A percentile compares a stretch with the other conserved stretches of the same genome.
phyloP scores from a whole-genome alignment of 805 yeast species.

The Schizosaccharomyces osmophilus region DNA sequence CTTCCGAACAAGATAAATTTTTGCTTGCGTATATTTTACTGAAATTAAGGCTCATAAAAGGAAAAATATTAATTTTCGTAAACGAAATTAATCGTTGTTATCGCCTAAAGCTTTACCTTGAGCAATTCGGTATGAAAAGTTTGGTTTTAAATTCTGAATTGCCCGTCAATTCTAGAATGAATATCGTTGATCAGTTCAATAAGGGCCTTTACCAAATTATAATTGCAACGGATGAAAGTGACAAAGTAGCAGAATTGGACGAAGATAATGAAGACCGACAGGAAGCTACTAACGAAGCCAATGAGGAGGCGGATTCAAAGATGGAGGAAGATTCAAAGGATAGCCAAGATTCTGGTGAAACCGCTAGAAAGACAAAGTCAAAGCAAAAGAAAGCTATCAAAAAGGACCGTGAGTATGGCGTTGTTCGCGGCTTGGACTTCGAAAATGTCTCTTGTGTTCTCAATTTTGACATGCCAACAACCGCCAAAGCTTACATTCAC shows the following conservation, averaged over 20 bases:
- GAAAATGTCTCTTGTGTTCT: slow-evolving; percentile 87
- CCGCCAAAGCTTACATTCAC: slow-evolving; percentile 74
- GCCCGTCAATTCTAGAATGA: slow-evolving; percentile 78
- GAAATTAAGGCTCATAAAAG: slow-evolving; percentile 67
- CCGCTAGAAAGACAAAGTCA: slow-evolving; percentile 5
- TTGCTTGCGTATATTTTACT: slow-evolving; percentile 73
- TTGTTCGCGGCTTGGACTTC: slow-evolving; percentile 91
- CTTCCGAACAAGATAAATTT: slow-evolving; percentile 77
- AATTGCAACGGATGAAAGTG: slow-evolving; percentile 74
- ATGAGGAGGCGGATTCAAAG: slow-evolving; percentile 5
- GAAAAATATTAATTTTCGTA: slow-evolving; percentile 75
- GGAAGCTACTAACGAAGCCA: slow-evolving; percentile 5
- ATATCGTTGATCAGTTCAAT: slow-evolving; percentile 86
- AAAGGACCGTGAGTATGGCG: slow-evolving; percentile 65
- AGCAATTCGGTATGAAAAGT: slow-evolving; percentile 78
- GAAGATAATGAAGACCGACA: slow-evolving; percentile 20
- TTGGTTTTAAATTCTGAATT: slow-evolving; percentile 79
- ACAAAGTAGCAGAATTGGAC: neutral
- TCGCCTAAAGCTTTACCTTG: slow-evolving; percentile 67
- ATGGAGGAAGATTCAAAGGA: slow-evolving; percentile 7
- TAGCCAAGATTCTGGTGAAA: neutral
- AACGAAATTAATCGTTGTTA: slow-evolving; percentile 90
- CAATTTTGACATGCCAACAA: slow-evolving; percentile 79
- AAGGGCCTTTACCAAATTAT: slow-evolving; percentile 63
- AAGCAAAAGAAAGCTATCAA: slow-evolving; percentile 11